Evolutionary conservation across 139 green algal species (phyloP).

Genomic region (Chloropicon primus): DNA sequence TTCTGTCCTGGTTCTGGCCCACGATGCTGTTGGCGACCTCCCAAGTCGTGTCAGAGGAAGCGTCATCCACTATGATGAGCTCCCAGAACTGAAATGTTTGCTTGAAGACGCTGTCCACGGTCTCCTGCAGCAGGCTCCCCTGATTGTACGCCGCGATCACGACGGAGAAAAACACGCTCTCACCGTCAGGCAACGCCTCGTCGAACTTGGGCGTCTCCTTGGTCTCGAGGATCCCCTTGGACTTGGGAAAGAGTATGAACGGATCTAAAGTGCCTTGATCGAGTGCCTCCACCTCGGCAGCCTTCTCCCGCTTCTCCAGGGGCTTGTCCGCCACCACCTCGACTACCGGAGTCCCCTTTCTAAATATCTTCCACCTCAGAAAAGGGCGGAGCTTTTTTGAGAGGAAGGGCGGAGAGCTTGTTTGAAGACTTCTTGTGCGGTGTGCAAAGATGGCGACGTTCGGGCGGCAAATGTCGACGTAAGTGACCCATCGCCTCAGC

Average conservation of each 20-base stretch:
- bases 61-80: conserved; percentile 24
- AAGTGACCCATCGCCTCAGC: not conserved
- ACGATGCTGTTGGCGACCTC: not conserved
- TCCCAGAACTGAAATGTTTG: conserved; percentile 18
- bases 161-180: conserved; percentile 14
- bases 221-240: not conserved
- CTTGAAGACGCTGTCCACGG: conserved; percentile 14
- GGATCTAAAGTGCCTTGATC: not conserved
- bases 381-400: not conserved
- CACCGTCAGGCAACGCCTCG: not conserved
- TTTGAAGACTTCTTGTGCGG: no score
- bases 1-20: not conserved
- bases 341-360: not conserved
- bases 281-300: not conserved
- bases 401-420: no score
- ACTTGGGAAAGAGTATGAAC: not conserved
- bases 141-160: conserved; percentile 25
- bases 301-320: no score
- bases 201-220: not conserved
- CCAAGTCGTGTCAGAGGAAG: conserved; percentile 17
- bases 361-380: no score
- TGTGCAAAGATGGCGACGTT: not conserved
- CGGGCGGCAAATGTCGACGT: not conserved
- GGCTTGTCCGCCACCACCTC: not conserved
- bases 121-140: conserved; percentile 16